A percentile compares a stretch with the other conserved stretches of the same genome.
These are phyloP conservation scores for Populus tremula DNA, from an alignment of 345 rosid genomes.

Conservation along the genomic window DNA sequence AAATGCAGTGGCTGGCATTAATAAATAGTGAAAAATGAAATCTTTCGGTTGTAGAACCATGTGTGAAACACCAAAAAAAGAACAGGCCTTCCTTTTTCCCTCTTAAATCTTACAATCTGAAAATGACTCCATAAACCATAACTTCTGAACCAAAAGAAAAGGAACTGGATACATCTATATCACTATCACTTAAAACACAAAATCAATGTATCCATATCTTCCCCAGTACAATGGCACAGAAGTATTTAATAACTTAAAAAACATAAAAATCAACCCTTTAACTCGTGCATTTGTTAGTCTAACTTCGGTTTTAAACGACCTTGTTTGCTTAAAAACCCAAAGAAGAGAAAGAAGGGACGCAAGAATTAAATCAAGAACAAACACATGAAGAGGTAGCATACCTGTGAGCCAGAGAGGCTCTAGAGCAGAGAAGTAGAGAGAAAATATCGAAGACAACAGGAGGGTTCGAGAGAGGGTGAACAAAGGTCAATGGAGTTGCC, in stretches of 20 bases:
- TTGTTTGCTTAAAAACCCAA: neutral
- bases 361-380: neutral
- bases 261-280: neutral
- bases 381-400: neutral
- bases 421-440: neutral
- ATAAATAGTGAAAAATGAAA: neutral
- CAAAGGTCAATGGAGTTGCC: neutral
- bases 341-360: neutral
- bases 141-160: neutral
- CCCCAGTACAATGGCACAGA: neutral
- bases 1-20: neutral
- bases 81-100: neutral
- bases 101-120: neutral
- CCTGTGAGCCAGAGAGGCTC: neutral
- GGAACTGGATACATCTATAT: neutral
- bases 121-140: neutral
- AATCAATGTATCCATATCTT: neutral
- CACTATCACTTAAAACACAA: neutral
- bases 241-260: too few species aligned
- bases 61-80: neutral
- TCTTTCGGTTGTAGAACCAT: neutral
- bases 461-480: too few species aligned
- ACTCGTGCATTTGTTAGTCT: neutral
- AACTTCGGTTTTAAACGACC: neutral
- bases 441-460: too few species aligned